Evolutionary conservation across 192 early-diverging fungal genomes (phyloP).

Genomic region (Chytriomyces sp.): DNA sequence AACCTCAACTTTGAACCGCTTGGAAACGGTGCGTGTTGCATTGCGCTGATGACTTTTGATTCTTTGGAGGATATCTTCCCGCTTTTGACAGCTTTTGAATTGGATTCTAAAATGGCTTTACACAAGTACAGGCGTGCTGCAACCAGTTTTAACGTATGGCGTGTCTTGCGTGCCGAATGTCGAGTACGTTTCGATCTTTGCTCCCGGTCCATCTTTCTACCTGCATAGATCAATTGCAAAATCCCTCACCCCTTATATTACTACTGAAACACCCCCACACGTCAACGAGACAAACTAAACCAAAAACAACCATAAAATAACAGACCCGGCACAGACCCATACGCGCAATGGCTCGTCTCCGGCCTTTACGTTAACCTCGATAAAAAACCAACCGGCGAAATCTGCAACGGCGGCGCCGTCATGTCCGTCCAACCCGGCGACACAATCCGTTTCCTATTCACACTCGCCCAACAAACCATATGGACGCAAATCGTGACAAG

Average conservation of each 20-base stretch:
- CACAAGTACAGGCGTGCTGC: conserved; percentile 10
- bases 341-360: conserved; percentile 12
- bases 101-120: not conserved
- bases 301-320: too few relatives aligned
- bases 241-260: too few relatives aligned
- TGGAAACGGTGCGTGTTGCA: conserved; percentile 12
- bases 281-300: too few relatives aligned
- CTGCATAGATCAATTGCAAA: too few relatives aligned
- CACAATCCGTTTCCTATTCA: not conserved
- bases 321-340: not conserved
- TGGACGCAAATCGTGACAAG: conserved; percentile 14
- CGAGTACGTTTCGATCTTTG: not conserved
- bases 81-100: not conserved
- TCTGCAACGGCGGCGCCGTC: conserved; percentile 21
- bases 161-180: conserved; percentile 17
- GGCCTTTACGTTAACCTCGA: conserved; percentile 20
- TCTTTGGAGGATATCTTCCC: too few relatives aligned
- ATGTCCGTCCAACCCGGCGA: not conserved
- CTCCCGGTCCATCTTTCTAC: too few relatives aligned
- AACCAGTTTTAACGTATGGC: conserved; percentile 28
- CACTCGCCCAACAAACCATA: not conserved
- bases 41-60: too few relatives aligned
- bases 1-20: conserved; percentile 23
- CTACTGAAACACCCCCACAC: too few relatives aligned
- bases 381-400: conserved; percentile 6